phyloP scores from a whole-genome alignment of 2,329 filamentous ascomycete species.

The Xylariales sp. region DNA sequence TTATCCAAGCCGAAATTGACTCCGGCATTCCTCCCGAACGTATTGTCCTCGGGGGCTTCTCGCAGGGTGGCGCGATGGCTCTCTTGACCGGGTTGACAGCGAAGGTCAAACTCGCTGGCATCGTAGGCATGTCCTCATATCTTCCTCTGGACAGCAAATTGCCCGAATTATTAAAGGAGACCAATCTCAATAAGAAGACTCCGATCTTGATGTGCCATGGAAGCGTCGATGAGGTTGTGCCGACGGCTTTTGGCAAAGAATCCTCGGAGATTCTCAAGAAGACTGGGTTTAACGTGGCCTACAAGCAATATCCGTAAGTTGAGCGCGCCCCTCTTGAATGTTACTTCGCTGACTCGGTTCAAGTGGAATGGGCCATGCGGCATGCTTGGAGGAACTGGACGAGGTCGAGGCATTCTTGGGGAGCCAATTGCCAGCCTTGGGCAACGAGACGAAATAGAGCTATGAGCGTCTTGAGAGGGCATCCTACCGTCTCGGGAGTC shows the following conservation, averaged over 20 bases:
- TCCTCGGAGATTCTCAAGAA: conserved; percentile 64
- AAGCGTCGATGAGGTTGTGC: conserved; percentile 69
- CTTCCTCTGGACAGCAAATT: conserved; percentile 65
- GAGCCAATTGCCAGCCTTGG: conserved; percentile 39
- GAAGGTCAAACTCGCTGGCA: conserved; percentile 72
- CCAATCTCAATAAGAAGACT: conserved; percentile 65
- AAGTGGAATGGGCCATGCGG: conserved; percentile 70
- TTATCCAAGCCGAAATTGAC: conserved; percentile 77
- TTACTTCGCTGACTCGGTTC: conserved; percentile 6
- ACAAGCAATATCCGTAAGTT: conserved; percentile 71
- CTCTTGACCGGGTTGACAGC: conserved; percentile 75
- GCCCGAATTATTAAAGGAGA: conserved; percentile 48
- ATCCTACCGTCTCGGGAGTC: too few species aligned
- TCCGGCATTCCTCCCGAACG: conserved; percentile 76
- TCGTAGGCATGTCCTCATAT: conserved; percentile 82
- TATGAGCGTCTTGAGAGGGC: too few species aligned
- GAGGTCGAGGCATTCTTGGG: conserved; percentile 64
- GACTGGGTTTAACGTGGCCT: conserved; percentile 67
- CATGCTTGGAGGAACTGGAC: conserved; percentile 72
- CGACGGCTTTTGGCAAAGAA: conserved; percentile 60
- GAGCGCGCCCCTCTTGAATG: not conserved
- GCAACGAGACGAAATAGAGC: conserved; percentile 31
- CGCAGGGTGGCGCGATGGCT: conserved; percentile 82
- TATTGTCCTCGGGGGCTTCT: conserved; percentile 83
- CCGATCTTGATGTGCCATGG: conserved; percentile 89